Conservation (phyloP, 768 basidiomycete species). For the Calocybe cyanea region DNA sequence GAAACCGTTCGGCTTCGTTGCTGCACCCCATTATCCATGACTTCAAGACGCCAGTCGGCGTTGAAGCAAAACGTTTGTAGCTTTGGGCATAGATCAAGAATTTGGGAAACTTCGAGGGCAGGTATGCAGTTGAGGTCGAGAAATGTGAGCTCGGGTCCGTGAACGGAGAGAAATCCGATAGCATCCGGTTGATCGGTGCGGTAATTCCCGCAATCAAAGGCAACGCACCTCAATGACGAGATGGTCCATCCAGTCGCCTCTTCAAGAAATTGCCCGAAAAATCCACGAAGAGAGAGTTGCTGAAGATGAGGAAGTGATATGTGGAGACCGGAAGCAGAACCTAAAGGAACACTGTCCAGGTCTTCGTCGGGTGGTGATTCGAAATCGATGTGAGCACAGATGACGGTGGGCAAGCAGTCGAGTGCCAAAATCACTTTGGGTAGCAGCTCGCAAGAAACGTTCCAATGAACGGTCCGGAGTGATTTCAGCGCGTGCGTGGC, state of each 20-base stretch:
- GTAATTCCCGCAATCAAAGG: constrained; percentile 48
- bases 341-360: constrained; percentile 43
- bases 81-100: constrained; percentile 61
- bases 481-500: constrained; percentile 44
- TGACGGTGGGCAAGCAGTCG: constrained; percentile 53
- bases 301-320: constrained; percentile 52
- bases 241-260: constrained; percentile 66
- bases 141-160: constrained; percentile 55
- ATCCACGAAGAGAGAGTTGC: constrained; percentile 61
- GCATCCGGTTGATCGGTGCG: constrained; percentile 55
- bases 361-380: constrained; percentile 27
- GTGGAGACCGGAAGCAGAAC: constrained; percentile 55
- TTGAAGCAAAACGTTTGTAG: constrained; percentile 69
- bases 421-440: constrained; percentile 73
- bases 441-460: constrained; percentile 49
- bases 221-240: constrained; percentile 53
- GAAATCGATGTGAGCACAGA: constrained; percentile 56
- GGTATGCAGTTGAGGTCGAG: constrained; percentile 65
- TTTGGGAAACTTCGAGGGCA: constrained; percentile 49
- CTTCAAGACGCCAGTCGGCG: constrained; percentile 57
- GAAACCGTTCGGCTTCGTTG: constrained; percentile 8
- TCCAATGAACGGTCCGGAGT: constrained; percentile 61
- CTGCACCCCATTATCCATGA: constrained; percentile 11
- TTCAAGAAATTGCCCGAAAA: constrained; percentile 63
- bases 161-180: constrained; percentile 51